Percentiles rank a stretch among this genome's conserved stretches.
These are phyloP conservation scores for Anethum foeniculum DNA, from an alignment of 140 eudicot genomes.

Conservation along the genomic window DNA sequence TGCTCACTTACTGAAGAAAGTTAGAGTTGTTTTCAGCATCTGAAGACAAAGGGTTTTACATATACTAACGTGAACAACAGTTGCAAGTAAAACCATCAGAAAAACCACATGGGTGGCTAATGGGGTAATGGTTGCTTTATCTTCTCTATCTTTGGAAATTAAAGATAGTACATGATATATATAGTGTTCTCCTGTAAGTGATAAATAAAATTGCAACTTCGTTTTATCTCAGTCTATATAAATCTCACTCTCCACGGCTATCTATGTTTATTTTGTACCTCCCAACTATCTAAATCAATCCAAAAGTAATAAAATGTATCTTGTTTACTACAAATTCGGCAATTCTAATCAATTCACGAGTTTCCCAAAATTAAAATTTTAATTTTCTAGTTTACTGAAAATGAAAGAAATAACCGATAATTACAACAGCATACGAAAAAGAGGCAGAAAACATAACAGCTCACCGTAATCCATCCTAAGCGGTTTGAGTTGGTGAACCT, in stretches of 20 bases:
- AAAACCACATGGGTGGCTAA: neutral
- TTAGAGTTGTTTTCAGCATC: neutral
- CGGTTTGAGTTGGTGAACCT: constrained; percentile 29
- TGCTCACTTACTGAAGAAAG: neutral
- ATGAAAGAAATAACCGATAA: neutral
- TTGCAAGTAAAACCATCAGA: neutral
- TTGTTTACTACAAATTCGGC: no score
- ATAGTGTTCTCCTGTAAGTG: no score
- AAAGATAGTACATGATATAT: neutral
- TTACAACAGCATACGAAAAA: no score
- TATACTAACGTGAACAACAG: neutral
- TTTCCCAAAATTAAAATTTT: no score
- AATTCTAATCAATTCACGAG: no score
- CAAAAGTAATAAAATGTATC: no score
- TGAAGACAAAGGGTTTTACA: neutral
- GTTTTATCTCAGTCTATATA: neutral
- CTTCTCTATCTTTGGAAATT: no score
- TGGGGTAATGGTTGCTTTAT: no score
- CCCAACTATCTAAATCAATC: neutral
- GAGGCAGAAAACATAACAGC: neutral
- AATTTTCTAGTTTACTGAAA: no score
- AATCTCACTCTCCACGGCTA: neutral
- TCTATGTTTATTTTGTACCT: neutral
- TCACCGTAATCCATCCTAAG: constrained; percentile 64
- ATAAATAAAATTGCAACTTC: neutral